Evolutionary conservation across 768 basidiomycete genomes (phyloP).

Genomic region (Vararia minispora): DNA sequence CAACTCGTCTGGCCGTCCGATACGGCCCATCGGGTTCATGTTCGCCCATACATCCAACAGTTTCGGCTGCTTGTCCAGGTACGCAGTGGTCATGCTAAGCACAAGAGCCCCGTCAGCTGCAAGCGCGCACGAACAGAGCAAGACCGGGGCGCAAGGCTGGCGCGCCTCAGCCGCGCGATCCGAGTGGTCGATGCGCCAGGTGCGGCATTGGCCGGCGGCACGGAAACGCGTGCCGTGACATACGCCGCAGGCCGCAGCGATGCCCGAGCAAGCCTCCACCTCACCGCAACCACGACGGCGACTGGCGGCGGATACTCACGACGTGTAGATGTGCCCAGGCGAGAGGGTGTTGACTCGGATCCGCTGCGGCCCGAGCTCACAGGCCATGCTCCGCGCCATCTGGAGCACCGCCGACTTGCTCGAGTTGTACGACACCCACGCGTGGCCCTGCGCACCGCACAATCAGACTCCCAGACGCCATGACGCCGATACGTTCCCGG

Average conservation of each 20-base stretch:
- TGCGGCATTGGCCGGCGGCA: too few relatives aligned
- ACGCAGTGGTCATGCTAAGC: slow-evolving; percentile 74
- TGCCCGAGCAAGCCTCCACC: too few relatives aligned
- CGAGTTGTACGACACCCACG: slow-evolving; percentile 68
- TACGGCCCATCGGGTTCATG: slow-evolving; percentile 57
- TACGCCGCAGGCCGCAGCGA: too few relatives aligned
- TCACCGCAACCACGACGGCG: too few relatives aligned
- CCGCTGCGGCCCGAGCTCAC: slow-evolving; percentile 52
- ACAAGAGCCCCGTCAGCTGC: too few relatives aligned
- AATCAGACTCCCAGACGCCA: too few relatives aligned
- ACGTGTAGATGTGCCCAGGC: slow-evolving; percentile 65
- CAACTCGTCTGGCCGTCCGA: slow-evolving; percentile 64
- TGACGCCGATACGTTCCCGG: not conserved
- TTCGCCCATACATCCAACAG: slow-evolving; percentile 56
- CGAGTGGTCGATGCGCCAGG: too few relatives aligned
- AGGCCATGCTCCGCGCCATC: slow-evolving; percentile 76
- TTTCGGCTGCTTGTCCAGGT: slow-evolving; percentile 53
- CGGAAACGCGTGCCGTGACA: too few relatives aligned
- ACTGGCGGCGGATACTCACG: slow-evolving; percentile 9
- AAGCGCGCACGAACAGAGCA: not conserved
- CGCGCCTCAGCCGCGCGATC: too few relatives aligned
- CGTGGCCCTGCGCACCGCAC: slow-evolving; percentile 63
- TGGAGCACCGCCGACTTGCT: slow-evolving; percentile 73
- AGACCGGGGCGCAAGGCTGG: not conserved
- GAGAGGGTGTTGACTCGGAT: slow-evolving; percentile 72